phyloP scores from a whole-genome alignment of 2,329 filamentous ascomycete genomes.

The Volutella citrinella region DNA sequence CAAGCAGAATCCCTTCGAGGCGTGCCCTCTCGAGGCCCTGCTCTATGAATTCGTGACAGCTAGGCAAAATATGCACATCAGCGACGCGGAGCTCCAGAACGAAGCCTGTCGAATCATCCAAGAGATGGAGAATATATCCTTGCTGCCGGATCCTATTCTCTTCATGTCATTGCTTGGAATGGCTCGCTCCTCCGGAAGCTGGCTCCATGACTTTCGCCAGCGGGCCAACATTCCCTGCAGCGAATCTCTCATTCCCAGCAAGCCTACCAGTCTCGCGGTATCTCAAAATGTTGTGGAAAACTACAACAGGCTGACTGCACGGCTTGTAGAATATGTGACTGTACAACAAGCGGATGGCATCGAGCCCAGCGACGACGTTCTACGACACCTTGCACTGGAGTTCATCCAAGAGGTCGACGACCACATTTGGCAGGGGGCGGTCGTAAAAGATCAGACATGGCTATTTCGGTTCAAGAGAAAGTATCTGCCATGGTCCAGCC shows the following conservation, averaged over 20 bases:
- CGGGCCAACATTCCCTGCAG: conserved; percentile 56
- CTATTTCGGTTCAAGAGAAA: conserved; percentile 50
- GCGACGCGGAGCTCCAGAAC: conserved; percentile 57
- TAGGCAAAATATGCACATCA: conserved; percentile 52
- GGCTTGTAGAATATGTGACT: conserved; percentile 52
- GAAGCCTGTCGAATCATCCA: conserved; percentile 58
- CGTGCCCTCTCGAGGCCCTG: conserved; percentile 53
- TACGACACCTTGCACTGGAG: conserved; percentile 56
- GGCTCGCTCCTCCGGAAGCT: conserved; percentile 46
- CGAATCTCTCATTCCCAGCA: conserved; percentile 49
- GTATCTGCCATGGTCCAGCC: conserved; percentile 24
- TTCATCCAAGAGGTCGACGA: conserved; percentile 63
- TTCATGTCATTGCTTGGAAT: conserved; percentile 56
- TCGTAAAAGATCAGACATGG: conserved; percentile 54
- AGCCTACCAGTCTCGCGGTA: conserved; percentile 50
- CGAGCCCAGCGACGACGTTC: conserved; percentile 50
- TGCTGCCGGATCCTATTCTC: conserved; percentile 45
- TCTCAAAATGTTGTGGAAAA: conserved; percentile 61
- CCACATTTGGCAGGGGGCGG: conserved; percentile 63
- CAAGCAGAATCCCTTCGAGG: conserved; percentile 55
- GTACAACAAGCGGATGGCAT: conserved; percentile 42
- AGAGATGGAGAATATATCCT: conserved; percentile 51
- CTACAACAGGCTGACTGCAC: conserved; percentile 52
- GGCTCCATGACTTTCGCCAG: conserved; percentile 55
- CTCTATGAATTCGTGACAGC: conserved; percentile 52